Conservation (phyloP, 441 rosid species). For the Aleurites moluccanus region DNA sequence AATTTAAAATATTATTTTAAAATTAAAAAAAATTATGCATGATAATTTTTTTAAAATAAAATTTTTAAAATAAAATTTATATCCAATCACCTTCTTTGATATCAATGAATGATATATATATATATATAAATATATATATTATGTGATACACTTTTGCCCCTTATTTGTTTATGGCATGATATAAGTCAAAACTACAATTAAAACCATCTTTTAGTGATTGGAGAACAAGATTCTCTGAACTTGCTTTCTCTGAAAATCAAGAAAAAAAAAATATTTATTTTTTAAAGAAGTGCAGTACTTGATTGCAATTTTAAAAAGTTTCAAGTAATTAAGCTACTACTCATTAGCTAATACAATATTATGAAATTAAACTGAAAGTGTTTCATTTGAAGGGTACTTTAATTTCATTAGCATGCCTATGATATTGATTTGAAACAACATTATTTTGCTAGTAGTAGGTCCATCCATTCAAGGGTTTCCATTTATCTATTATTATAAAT, state of each 20-base stretch:
- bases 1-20: too few relatives aligned
- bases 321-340: slow-evolving; percentile 8
- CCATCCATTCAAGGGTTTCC: background rate
- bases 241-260: slow-evolving; percentile 39
- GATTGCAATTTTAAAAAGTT: slow-evolving; percentile 13
- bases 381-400: background rate
- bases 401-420: slow-evolving; percentile 2
- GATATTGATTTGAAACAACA: background rate
- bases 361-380: background rate
- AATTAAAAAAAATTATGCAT: too few relatives aligned
- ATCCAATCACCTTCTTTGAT: too few relatives aligned
- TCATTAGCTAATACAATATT: background rate
- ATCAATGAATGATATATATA: too few relatives aligned
- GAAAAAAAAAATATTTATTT: background rate
- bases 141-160: background rate
- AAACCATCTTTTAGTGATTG: slow-evolving; percentile 13
- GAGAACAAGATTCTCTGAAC: slow-evolving; percentile 27
- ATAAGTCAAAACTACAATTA: slow-evolving; percentile 13
- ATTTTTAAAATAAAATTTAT: too few relatives aligned
- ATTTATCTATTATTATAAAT: too few relatives aligned
- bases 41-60: too few relatives aligned
- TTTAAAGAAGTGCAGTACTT: background rate
- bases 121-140: too few relatives aligned
- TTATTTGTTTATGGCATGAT: background rate
- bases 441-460: background rate